Base-by-base conservation (phyloP, 106 monocot genomes). In the Cymbidium sinense region DNA sequence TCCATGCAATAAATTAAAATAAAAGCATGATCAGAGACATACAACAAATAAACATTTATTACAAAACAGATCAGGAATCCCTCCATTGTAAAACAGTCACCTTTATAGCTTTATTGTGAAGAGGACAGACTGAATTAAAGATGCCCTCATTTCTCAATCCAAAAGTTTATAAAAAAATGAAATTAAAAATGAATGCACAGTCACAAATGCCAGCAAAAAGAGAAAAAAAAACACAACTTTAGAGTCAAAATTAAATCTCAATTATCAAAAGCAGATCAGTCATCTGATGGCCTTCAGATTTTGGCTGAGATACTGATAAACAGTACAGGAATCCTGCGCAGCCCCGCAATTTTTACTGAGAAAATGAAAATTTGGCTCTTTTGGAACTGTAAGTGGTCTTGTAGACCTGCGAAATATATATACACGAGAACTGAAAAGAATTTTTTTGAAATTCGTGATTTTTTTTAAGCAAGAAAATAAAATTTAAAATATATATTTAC, bases 321-420 rank as follows among this genome's bases (percentile, higher is more conserved):
- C 39, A 70, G 12, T 71, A 62, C 55, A 76, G 34, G 61, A 31
- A 12, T 82, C 79, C 4, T 82, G 77, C 0, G 76, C 76, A 7
- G 71, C 80, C 62, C 82, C 64, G 51, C 78, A 87, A 37, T 87
- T 85, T 54, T 83, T 81, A 52, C 74, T 81, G 18, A 85, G 13
- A 0, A 75, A 65, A 3, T 8, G 78, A 80, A 91, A 80, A 58
- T 80, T 86, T 23, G 91, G 91, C 75, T 86, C 91, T 80, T 73
- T 88, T 74, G 88, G 86, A 54, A 84, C 82, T 39, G 91, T 91
- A 19, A 84, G 67, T 27, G 88, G 86, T 55, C 88, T 86, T 28
- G 58, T 88, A 65, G 91, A 91, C 73, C 91, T 91, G 88, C 44
- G 37, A 47, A 62, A 43, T 5, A 62, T 62, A 62, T 27, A 27